Percentiles rank a stretch among this genome's conserved stretches.
Conservation (phyloP, 352 stramenopile genomes). For the Globisporangium mamillatum region DNA sequence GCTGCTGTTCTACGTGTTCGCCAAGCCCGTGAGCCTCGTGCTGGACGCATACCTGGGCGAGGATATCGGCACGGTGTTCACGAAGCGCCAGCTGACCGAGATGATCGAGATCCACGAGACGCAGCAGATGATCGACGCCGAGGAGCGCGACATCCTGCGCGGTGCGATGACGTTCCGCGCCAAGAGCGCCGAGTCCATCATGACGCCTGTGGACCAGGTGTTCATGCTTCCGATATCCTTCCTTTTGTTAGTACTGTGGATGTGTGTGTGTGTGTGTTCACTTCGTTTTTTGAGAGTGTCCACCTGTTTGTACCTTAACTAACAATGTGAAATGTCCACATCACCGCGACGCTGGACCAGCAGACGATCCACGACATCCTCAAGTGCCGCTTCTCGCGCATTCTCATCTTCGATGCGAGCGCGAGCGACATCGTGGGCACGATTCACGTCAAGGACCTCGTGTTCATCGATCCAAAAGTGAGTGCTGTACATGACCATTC, state of each 20-base stretch:
- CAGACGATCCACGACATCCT: constrained; percentile 94
- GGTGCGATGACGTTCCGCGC: constrained; percentile 94
- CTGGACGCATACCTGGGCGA: constrained; percentile 92
- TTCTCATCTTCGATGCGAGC: constrained; percentile 87
- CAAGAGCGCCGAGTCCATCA: constrained; percentile 90
- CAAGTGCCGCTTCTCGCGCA: constrained; percentile 93
- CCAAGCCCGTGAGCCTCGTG: constrained; percentile 91
- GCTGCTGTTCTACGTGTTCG: constrained; percentile 91
- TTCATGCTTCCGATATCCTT: constrained; percentile 92
- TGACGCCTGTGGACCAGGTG: constrained; percentile 92
- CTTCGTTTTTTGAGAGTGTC: neutral
- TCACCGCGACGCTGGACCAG: constrained; percentile 48
- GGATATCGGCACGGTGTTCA: constrained; percentile 96
- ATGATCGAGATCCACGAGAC: constrained; percentile 97
- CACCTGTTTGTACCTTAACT: neutral
- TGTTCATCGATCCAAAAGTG: constrained; percentile 98
- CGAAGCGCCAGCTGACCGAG: constrained; percentile 91
- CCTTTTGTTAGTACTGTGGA: neutral
- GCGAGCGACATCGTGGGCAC: constrained; percentile 94
- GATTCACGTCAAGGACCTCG: constrained; percentile 98
- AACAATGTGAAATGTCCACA: neutral
- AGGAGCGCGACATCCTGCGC: constrained; percentile 93
- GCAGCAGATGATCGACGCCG: constrained; percentile 90
- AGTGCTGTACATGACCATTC: constrained; percentile 38
- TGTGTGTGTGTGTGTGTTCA: neutral